Conservation (phyloP, 768 basidiomycete genomes). For the Thelephora ganbajun region DNA sequence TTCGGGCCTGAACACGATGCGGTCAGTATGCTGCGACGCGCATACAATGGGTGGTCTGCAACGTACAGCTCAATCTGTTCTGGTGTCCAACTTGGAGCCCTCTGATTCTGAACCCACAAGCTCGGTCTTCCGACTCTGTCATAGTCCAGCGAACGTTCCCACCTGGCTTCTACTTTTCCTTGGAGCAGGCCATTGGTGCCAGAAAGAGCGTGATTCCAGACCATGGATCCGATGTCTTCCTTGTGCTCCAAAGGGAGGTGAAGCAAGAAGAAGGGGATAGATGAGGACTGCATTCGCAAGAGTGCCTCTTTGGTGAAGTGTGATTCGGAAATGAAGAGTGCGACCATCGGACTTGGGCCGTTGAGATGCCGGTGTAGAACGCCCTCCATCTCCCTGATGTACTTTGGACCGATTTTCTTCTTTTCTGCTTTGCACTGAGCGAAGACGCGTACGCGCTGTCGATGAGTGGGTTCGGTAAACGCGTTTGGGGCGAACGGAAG, state of each 20-base stretch:
- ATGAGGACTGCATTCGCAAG: constrained; percentile 57
- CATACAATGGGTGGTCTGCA: too few species aligned
- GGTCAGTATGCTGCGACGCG: too few species aligned
- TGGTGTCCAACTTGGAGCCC: constrained; percentile 11
- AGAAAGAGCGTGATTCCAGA: constrained; percentile 60
- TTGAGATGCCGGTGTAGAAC: constrained; percentile 42
- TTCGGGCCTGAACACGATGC: too few species aligned
- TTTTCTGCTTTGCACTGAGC: constrained; percentile 90
- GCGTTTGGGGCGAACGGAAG: constrained; percentile 27
- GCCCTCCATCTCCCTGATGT: constrained; percentile 86
- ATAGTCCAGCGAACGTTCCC: constrained; percentile 30
- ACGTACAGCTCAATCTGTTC: constrained; percentile 1
- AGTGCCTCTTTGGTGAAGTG: constrained; percentile 62
- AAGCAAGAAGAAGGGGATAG: constrained; percentile 66
- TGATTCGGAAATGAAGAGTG: constrained; percentile 69
- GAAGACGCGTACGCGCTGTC: constrained; percentile 57
- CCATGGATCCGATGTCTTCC: constrained; percentile 29
- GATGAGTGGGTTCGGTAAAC: constrained; percentile 4
- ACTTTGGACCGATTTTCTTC: constrained; percentile 64
- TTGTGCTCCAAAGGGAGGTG: constrained; percentile 43
- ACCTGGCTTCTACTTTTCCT: constrained; percentile 50
- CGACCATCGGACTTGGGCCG: constrained; percentile 32
- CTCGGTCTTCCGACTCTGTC: constrained; percentile 21
- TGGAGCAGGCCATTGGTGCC: constrained; percentile 39
- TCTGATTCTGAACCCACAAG: constrained; percentile 27